These are phyloP conservation scores for Strobilomyces dryophilus DNA, from an alignment of 768 basidiomycete genomes.

Conservation along the genomic window DNA sequence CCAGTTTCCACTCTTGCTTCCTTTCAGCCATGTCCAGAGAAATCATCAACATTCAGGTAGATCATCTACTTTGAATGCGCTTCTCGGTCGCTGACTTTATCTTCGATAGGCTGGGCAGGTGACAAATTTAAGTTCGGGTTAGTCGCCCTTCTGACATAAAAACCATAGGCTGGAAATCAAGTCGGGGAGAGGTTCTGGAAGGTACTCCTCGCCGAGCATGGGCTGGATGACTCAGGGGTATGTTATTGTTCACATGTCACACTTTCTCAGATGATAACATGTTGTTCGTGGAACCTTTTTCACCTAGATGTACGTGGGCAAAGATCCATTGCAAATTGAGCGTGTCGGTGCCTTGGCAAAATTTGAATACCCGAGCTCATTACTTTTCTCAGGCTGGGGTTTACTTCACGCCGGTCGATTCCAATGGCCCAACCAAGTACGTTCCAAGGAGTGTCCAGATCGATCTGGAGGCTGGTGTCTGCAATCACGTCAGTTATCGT, in stretches of 20 bases:
- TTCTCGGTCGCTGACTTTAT: constrained; percentile 5
- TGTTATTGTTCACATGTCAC: constrained; percentile 8
- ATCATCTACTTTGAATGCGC: constrained; percentile 5
- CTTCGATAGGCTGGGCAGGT: constrained; percentile 66
- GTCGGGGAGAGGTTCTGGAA: constrained; percentile 89
- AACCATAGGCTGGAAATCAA: constrained; percentile 61
- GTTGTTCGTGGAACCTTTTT: constrained; percentile 5
- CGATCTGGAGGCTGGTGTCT: constrained; percentile 87
- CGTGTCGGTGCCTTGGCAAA: constrained; percentile 45
- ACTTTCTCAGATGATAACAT: constrained; percentile 14
- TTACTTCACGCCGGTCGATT: constrained; percentile 73
- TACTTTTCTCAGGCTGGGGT: constrained; percentile 55
- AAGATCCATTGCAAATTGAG: constrained; percentile 68
- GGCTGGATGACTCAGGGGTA: constrained; percentile 70
- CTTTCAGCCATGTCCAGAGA: constrained; percentile 59
- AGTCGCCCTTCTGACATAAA: constrained; percentile 19
- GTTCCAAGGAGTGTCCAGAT: constrained; percentile 89
- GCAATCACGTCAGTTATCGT: constrained; percentile 57
- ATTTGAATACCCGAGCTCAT: neutral
- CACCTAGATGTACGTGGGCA: constrained; percentile 61
- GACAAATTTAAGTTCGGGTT: neutral
- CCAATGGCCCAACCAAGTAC: constrained; percentile 56
- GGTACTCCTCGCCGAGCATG: constrained; percentile 83
- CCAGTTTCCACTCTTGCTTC: constrained; percentile 15
- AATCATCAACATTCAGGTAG: constrained; percentile 78